Percentiles rank a stretch among this genome's conserved stretches.
Conservation (phyloP, 306 rosid genomes). For the Cucumis melo region DNA sequence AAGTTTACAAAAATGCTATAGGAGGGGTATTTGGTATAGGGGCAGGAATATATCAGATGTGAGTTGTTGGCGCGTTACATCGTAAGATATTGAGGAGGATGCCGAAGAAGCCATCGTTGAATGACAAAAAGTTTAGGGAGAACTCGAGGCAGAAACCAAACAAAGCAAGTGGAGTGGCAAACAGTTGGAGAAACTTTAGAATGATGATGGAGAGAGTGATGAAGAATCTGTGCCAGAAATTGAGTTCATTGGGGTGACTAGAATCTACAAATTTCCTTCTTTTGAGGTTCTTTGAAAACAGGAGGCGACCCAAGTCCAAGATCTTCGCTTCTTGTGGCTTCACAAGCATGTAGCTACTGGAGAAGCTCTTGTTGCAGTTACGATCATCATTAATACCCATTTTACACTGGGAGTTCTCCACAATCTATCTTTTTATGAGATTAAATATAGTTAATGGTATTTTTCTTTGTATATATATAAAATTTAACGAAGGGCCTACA, state of each 20-base stretch:
- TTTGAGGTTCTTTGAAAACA: conserved; percentile 17
- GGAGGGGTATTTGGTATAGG: no score
- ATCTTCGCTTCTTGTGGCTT: conserved; percentile 32
- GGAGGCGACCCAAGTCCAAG: conserved; percentile 21
- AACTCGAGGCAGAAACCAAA: conserved; percentile 26
- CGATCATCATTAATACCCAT: background rate
- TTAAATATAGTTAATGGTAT: no score
- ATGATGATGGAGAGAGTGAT: conserved; percentile 31
- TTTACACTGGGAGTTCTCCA: no score
- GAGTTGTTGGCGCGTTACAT: conserved; percentile 18
- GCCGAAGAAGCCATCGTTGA: conserved; percentile 37
- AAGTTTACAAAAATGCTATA: no score
- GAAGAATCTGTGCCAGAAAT: conserved; percentile 44
- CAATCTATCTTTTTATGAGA: no score
- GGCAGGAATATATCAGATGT: no score
- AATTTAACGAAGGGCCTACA: no score
- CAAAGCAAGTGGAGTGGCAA: conserved; percentile 8
- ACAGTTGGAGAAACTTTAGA: conserved; percentile 18
- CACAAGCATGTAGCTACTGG: conserved; percentile 21
- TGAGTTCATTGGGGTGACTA: background rate
- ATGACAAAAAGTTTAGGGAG: conserved; percentile 33
- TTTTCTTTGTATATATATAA: no score
- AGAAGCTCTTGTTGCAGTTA: conserved; percentile 12
- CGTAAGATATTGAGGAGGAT: conserved; percentile 24
- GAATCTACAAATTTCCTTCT: conserved; percentile 30